phyloP scores from a whole-genome alignment of 208 protist genomes.

The Leishmania amazonensis region DNA sequence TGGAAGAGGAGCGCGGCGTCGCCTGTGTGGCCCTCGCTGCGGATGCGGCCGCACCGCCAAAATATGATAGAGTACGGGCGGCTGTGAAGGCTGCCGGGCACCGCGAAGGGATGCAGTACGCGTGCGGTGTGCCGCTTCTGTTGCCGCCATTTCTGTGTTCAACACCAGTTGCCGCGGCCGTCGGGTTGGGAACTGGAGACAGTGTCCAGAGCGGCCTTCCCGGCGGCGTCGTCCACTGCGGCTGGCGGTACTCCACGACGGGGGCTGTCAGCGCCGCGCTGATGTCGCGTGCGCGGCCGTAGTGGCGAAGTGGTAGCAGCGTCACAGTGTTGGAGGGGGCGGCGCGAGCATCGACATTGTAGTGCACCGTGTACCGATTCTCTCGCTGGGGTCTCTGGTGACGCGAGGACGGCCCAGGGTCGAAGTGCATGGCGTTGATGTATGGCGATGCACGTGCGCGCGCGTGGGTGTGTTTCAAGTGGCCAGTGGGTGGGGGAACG shows the following conservation, averaged over 20 bases:
- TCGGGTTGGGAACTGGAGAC: not conserved
- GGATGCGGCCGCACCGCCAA: not conserved
- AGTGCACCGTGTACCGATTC: not conserved
- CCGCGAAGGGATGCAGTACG: not conserved
- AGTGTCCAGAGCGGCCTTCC: slow-evolving; percentile 1
- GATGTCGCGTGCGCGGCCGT: slow-evolving; percentile 23
- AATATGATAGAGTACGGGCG: not conserved
- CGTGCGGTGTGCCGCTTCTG: not conserved
- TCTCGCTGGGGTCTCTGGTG: not conserved
- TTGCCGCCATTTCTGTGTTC: not conserved
- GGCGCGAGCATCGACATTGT: not conserved
- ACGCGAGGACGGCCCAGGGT: not conserved
- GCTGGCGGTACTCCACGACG: slow-evolving; percentile 16
- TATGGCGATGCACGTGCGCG: not conserved
- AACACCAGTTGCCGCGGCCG: not conserved
- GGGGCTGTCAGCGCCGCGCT: slow-evolving; percentile 19
- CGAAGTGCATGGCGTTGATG: slow-evolving; percentile 1
- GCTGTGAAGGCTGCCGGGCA: not conserved
- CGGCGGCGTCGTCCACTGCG: slow-evolving; percentile 11
- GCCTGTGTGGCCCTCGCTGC: not conserved
- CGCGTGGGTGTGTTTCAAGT: not conserved
- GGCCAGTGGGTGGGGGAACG: not conserved
- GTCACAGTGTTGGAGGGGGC: slow-evolving; percentile 4
- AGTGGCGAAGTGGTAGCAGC: slow-evolving; percentile 40
- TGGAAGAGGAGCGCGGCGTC: not conserved